phyloP scores from a whole-genome alignment of 192 early-diverging fungal genomes.

The Backusella psychrophila region DNA sequence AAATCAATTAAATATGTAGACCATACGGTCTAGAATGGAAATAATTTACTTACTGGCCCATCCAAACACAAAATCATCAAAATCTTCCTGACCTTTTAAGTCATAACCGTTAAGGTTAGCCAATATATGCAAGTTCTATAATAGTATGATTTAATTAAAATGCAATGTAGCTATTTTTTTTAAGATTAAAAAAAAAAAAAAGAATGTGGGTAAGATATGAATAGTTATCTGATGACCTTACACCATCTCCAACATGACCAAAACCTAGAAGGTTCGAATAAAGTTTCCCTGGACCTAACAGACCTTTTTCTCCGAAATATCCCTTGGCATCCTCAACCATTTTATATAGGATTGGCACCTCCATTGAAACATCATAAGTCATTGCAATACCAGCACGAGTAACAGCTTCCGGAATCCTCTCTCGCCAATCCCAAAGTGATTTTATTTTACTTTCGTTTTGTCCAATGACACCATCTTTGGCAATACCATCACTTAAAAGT shows the following conservation, averaged over 20 bases:
- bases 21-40: neutral
- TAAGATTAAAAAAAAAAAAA: neutral
- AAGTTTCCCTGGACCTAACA: slow-evolving; percentile 52
- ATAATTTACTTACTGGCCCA: slow-evolving; percentile 62
- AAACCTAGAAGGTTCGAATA: slow-evolving; percentile 81
- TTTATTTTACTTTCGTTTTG: slow-evolving; percentile 66
- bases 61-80: slow-evolving; percentile 92
- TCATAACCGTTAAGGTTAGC: slow-evolving; percentile 67
- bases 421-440: slow-evolving; percentile 85
- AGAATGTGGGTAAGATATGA: neutral
- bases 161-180: neutral
- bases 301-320: slow-evolving; percentile 52
- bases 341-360: slow-evolving; percentile 77
- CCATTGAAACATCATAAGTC: slow-evolving; percentile 94
- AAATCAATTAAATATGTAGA: neutral
- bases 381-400: slow-evolving; percentile 81
- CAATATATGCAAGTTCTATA: slow-evolving; percentile 87
- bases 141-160: neutral
- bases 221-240: slow-evolving; percentile 26
- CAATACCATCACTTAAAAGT: slow-evolving; percentile 66
- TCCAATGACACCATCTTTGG: slow-evolving; percentile 84
- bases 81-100: slow-evolving; percentile 55
- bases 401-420: slow-evolving; percentile 90
- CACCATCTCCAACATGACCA: slow-evolving; percentile 95
- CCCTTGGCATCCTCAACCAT: slow-evolving; percentile 73